Base-by-base conservation (phyloP, 208 protist genomes). In the Tritrichomonas musculus region DNA sequence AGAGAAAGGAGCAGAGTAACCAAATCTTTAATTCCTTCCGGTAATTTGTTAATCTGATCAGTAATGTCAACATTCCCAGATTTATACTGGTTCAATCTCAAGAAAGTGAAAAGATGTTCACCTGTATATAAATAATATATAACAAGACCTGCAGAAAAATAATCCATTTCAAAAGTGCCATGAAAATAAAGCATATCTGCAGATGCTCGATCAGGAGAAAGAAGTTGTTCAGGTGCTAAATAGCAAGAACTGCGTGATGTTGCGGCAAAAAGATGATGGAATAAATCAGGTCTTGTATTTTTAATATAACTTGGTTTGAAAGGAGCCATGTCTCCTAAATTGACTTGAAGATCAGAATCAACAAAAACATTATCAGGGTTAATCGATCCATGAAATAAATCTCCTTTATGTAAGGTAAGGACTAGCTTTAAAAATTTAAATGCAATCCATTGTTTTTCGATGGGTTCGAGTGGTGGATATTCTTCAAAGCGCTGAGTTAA, bases 361-460 rank as follows among this genome's bases (percentile, higher is more conserved):
- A 47, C 39, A 30, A 88, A 88, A 11, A 88, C 39, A 39, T 88
- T 88, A 39, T 88, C 47, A 1, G 77, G 77, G 39, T 88, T 88
- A 0, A 88, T 44, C 0, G 77, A 25, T 88, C 77, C 77, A 50
- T 88, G 77, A 27, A 88, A 20, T 0, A 88, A 17, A 36, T 36
- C 39, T 0, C 33, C 39, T 8, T 44, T 20, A 88, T 88, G 77
- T 2, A 88, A 47, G 22, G 47, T 44, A 8, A 25, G 33, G 36
- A 88, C 47, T 8, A 33, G n/a, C 39, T 25, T 44, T 53, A 57
- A 60, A 11, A 88, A 33, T 88, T 57, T 13, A 57, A 57, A 88
- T 44, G 47, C 20, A 33, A 88, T 49, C 77, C 77, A 88, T 88
- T 27, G 25, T 88, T 88, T 88, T 88, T 88, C 77, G 8, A 88